Percentiles rank a stretch among this genome's conserved stretches.
These are phyloP conservation scores for Russula emetica DNA, from an alignment of 768 basidiomycete species.

Conservation along the genomic window DNA sequence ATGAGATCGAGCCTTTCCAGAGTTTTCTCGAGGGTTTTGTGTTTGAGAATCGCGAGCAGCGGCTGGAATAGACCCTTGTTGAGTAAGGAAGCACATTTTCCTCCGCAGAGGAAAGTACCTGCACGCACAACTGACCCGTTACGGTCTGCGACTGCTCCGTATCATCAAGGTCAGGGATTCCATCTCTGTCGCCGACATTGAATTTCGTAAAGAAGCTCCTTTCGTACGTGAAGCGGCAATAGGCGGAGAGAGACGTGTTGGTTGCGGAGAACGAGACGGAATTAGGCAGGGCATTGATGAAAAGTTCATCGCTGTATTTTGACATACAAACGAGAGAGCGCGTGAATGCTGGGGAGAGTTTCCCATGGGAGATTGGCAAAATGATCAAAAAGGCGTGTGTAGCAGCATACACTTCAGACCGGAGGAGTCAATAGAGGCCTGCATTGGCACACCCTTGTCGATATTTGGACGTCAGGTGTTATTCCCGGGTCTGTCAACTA, in stretches of 20 bases:
- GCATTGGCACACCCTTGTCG: slow-evolving; percentile 43
- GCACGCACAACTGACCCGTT: slow-evolving; percentile 64
- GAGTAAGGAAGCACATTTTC: slow-evolving; percentile 3
- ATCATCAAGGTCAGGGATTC: slow-evolving; percentile 30
- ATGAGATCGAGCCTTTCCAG: slow-evolving; percentile 74
- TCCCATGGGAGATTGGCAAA: neutral
- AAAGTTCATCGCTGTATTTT: slow-evolving; percentile 77
- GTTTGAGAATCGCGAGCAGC: slow-evolving; percentile 68
- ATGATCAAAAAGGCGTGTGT: slow-evolving; percentile 7
- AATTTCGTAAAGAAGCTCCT: slow-evolving; percentile 70
- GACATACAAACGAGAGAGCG: slow-evolving; percentile 72
- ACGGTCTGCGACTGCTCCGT: slow-evolving; percentile 42
- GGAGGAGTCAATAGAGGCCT: slow-evolving; percentile 58
- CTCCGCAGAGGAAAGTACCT: slow-evolving; percentile 41
- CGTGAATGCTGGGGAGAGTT: slow-evolving; percentile 54
- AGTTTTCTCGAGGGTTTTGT: slow-evolving; percentile 67
- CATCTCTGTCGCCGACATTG: slow-evolving; percentile 36
- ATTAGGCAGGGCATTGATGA: slow-evolving; percentile 59
- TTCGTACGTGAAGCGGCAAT: slow-evolving; percentile 69
- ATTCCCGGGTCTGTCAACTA: neutral
- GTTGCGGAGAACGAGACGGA: slow-evolving; percentile 63
- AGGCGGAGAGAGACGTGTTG: slow-evolving; percentile 78
- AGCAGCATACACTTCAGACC: slow-evolving; percentile 45
- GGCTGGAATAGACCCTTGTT: slow-evolving; percentile 41
- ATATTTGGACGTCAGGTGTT: neutral